Evolutionary conservation across 805 yeast species (phyloP), one percentile per base, ranked within the genome.

Genomic region (Sungouiozyma ichnusensis): DNA sequence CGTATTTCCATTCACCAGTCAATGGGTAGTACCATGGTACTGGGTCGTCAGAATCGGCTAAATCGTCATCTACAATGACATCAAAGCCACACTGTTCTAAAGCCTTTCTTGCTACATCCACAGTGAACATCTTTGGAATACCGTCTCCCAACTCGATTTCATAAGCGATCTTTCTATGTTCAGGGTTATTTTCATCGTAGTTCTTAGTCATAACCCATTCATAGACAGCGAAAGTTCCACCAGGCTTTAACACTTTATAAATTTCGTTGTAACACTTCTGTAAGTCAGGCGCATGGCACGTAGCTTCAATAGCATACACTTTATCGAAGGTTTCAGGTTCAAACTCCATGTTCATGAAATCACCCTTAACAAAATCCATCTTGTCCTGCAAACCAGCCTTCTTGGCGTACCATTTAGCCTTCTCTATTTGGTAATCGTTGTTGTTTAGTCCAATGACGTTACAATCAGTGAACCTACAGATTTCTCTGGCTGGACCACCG

Each of bases 91-190:
- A 95, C 38, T 71, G 72, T 63, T 76, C 72, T 57, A 92, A 74
- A 20, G 97, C 97, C 44, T 82, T 67, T 62, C 79, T 82, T 32
- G 98, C 98, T 55, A 85, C 96, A 49, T 78, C 75, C 48, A 78
- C 76, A 55, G 71, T 66, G 75, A 75, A 86, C 98, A 92, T 92
- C 71, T 90, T 87, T 61, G 98, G 97, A 55, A 92, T 92, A 69
- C 98, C 98, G 63, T 92, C 97, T 61, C 98, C 98, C 48, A 90
- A 76, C 71, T 92, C 98, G 53, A 92, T 92, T 63, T 96, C 97
- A 66, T 90, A 90, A 27, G 95, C 92, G 50, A 92, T 85, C 62
- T 81, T 82, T 67, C 96, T 84, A 69, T 92, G 98, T 65, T 79
- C 88, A 54, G 78, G 76, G 66, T 85, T 86, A 45, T 66, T 66